Base-by-base conservation (phyloP, 2,329 filamentous ascomycete species). In the Botryotinia calthae region DNA sequence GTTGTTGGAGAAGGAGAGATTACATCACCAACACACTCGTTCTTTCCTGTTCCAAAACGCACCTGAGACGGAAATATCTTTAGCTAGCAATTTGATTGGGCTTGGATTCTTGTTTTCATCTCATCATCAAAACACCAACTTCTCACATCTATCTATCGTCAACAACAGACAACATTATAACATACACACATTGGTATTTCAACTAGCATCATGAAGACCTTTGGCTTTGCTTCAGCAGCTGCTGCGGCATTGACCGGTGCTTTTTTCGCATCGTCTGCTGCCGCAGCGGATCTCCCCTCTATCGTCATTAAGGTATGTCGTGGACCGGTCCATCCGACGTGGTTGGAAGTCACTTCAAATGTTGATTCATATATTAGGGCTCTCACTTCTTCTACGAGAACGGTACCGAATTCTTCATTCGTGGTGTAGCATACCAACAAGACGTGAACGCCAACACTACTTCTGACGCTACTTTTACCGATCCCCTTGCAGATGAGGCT, bases 381-480 rank as follows among this genome's bases (percentile, higher is more conserved):
- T 79, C 79, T 56, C 80, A 81, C 72, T 81, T 81, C 76, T 77
- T 77, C 71, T 79, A 72, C 80, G 91, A 88, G 91, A 81, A 81
- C 71, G 80, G 93, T 78, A 88, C 88, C 81, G 95, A 96, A 84
- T 95, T 98, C 87, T 98, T 90, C 87, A 93, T 98, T 83, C 93
- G 92, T 83, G 96, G 96, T 85, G 87, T 99, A 78, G 96, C 96
- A 77, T 99, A 99, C 85, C 96, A 99, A 86, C 90, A 95, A 85
- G 93, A 95, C 79, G 86, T 86, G 76, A 86, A 85, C 76, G 85
- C 87, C 70, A 87, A 86, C 70, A 80, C 80, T 73, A 84, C 85
- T 71, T 85, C 84, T 54, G 82, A 82, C 71, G 81, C 83, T 72
- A 86, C 86, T 75, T 98, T 95, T 86, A 87, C 86, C 76, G 96